Evolutionary conservation across 345 rosid species (phyloP).

Genomic region (Gossypium thurberi): DNA sequence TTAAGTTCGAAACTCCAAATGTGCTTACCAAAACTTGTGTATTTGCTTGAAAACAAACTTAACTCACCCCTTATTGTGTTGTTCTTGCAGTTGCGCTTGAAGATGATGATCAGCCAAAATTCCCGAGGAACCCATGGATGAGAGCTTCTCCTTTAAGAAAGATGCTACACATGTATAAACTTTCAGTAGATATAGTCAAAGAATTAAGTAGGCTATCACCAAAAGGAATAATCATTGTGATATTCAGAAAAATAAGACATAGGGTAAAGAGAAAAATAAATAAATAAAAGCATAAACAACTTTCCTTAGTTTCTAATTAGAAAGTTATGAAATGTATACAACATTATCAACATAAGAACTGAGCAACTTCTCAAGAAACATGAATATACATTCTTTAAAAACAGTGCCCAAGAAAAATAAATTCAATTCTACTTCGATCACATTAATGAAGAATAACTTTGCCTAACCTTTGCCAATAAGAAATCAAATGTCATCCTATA

Average conservation of each 20-base stretch:
- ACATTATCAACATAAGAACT: neutral
- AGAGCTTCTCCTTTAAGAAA: slow-evolving; percentile 83
- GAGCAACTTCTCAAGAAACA: neutral
- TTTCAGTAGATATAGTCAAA: slow-evolving; percentile 26
- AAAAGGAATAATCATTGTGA: neutral
- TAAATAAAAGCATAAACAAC: neutral
- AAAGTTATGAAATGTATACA: neutral
- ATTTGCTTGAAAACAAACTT: neutral
- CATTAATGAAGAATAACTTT: neutral
- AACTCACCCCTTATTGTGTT: slow-evolving; percentile 80
- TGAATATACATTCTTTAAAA: neutral
- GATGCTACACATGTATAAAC: slow-evolving; percentile 61
- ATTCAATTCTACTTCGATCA: neutral
- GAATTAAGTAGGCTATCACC: neutral
- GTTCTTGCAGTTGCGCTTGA: slow-evolving; percentile 90
- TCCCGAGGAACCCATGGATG: slow-evolving; percentile 91
- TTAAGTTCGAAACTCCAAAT: neutral
- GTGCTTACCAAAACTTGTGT: neutral
- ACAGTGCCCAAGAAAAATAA: neutral
- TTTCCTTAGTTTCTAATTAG: slow-evolving; percentile 9
- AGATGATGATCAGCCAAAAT: slow-evolving; percentile 98
- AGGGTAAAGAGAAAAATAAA: neutral
- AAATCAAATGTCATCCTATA: neutral
- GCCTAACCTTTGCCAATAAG: neutral
- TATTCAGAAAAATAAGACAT: neutral